Evolutionary conservation across 345 rosid genomes (phyloP).

Genomic region (Lagerstroemia speciosa): DNA sequence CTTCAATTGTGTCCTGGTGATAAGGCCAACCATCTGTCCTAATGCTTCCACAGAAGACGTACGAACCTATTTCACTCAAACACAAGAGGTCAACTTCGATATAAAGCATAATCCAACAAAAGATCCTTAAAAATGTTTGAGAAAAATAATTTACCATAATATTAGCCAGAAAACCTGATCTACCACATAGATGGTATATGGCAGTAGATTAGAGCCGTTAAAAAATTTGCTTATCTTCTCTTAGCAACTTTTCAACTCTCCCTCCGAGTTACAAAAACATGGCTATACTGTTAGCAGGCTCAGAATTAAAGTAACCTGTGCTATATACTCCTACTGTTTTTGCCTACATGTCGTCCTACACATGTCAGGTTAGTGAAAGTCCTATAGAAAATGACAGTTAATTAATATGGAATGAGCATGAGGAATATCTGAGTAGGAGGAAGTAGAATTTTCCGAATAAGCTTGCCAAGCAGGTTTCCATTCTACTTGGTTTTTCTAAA

Average conservation of each 20-base stretch:
- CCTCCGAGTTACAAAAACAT: not conserved
- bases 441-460: not conserved
- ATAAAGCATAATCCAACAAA: not conserved
- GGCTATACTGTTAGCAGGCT: not conserved
- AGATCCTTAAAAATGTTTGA: not conserved
- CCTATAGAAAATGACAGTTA: not conserved
- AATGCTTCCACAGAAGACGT: conserved; percentile 84
- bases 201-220: too few species aligned
- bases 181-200: not conserved
- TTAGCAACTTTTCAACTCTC: not conserved
- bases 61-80: conserved; percentile 56
- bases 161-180: not conserved
- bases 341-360: not conserved
- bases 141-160: not conserved
- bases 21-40: conserved; percentile 96
- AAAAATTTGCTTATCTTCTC: not conserved
- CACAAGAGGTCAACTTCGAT: conserved; percentile 9
- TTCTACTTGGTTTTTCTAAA: not conserved
- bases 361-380: not conserved
- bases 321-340: not conserved
- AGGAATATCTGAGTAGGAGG: not conserved
- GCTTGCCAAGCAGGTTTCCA: not conserved
- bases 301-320: not conserved
- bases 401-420: not conserved
- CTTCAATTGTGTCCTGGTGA: conserved; percentile 70